These are phyloP conservation scores for Persicaria maculosa DNA, from an alignment of 148 eudicot genomes.

Conservation along the genomic window DNA sequence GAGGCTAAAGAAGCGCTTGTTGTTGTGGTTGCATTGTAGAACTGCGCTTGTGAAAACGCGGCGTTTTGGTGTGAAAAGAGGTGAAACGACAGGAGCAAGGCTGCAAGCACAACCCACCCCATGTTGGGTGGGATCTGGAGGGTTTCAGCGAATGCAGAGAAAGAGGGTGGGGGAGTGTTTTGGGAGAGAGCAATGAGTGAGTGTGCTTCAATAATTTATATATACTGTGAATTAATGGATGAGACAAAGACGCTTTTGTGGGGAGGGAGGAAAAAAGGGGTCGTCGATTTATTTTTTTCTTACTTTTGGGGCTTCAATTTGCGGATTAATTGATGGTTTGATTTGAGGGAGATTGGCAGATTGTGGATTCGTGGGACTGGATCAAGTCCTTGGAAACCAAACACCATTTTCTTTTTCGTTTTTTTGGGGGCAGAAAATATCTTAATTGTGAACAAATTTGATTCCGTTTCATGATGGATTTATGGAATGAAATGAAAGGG, in stretches of 20 bases:
- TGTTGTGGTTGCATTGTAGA: slow-evolving; percentile 12
- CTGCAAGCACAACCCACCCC: slow-evolving; percentile 21
- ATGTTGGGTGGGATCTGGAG: slow-evolving; percentile 26
- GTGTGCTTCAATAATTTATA: neutral
- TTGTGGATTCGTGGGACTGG: slow-evolving; percentile 5
- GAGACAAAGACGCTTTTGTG: neutral
- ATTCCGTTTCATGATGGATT: slow-evolving; percentile 6
- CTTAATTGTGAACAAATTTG: neutral
- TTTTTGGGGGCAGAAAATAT: neutral
- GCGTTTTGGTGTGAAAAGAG: slow-evolving; percentile 16
- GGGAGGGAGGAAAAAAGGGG: neutral
- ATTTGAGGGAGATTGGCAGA: slow-evolving; percentile 3
- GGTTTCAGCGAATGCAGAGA: neutral
- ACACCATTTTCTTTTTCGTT: neutral
- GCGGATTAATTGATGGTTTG: slow-evolving; percentile 2
- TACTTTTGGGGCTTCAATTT: neutral
- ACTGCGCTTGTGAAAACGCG: slow-evolving; percentile 10
- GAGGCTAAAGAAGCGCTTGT: neutral
- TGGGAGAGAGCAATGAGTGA: neutral
- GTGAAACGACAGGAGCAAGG: slow-evolving; percentile 30
- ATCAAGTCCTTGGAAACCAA: no score
- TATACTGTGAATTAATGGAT: neutral
- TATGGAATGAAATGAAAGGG: neutral
- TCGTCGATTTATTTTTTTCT: neutral
- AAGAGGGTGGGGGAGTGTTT: neutral